These are phyloP conservation scores for Rhytidhysteron rufulum DNA, from an alignment of 2,329 filamentous ascomycete genomes.

Conservation along the genomic window DNA sequence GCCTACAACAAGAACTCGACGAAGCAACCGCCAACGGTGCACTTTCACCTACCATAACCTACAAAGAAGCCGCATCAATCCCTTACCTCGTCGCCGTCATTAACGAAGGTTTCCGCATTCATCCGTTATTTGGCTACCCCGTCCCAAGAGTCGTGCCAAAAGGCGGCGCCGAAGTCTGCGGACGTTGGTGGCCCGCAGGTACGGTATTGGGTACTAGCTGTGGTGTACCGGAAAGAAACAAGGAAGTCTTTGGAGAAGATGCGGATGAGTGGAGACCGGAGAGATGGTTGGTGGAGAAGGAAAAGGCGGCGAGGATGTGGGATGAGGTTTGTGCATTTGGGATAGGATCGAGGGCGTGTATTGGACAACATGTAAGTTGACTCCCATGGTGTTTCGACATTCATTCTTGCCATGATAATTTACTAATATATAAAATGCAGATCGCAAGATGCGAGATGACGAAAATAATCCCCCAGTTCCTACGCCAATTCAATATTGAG, in stretches of 20 bases:
- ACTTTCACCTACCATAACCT: too few relatives aligned
- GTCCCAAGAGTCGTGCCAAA: conserved; percentile 17
- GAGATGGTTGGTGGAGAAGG: conserved; percentile 40
- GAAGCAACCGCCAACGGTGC: too few relatives aligned
- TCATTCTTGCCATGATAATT: too few relatives aligned
- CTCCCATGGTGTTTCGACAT: too few relatives aligned
- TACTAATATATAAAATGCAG: too few relatives aligned
- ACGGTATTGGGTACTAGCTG: conserved; percentile 44
- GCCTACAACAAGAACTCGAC: too few relatives aligned
- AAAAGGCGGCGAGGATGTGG: conserved; percentile 26
- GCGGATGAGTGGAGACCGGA: conserved; percentile 42
- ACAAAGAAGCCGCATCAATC: too few relatives aligned
- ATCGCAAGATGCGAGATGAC: conserved; percentile 25
- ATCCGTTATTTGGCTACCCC: conserved; percentile 25
- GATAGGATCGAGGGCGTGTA: conserved; percentile 28
- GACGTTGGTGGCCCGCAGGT: conserved; percentile 26
- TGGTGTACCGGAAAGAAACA: conserved; percentile 41
- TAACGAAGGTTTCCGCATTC: conserved; percentile 42
- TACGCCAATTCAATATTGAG: conserved; percentile 9
- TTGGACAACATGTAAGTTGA: conserved; percentile 28
- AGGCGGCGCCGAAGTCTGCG: conserved; percentile 16
- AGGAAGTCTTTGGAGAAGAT: conserved; percentile 36
- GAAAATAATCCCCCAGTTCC: conserved; percentile 24
- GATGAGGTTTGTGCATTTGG: too few relatives aligned
- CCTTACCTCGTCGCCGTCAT: too few relatives aligned